Percentiles rank a stretch among this genome's conserved stretches.
Conservation (phyloP, 23 red algal species). For the Gracilaria domingensis region DNA sequence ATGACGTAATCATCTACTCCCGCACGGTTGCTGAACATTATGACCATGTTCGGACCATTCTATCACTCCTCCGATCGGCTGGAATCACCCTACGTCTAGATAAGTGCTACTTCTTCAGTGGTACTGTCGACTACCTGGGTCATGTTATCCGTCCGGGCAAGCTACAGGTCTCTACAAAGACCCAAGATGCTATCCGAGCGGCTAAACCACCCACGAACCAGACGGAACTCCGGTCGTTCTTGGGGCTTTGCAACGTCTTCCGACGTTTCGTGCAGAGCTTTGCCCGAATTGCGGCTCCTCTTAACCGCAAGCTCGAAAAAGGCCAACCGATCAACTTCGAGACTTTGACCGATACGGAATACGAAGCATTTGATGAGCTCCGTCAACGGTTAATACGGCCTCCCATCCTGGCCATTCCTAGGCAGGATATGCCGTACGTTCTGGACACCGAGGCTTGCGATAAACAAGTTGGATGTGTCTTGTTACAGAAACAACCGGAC, state of each 20-base stretch:
- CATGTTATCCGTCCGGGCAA: not conserved
- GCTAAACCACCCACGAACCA: conserved; percentile 11
- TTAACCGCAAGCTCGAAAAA: conserved; percentile 16
- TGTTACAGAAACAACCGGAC: conserved; percentile 57
- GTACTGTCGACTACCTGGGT: conserved; percentile 8
- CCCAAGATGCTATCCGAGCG: not conserved
- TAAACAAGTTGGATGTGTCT: conserved; percentile 10
- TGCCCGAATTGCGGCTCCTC: not conserved
- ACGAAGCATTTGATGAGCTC: conserved; percentile 30
- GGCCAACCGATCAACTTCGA: not conserved
- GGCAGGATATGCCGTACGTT: conserved; percentile 9
- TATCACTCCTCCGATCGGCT: not conserved
- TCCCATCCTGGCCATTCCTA: conserved; percentile 20
- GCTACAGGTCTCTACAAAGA: not conserved
- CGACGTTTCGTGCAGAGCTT: conserved; percentile 17
- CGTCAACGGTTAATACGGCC: conserved; percentile 8
- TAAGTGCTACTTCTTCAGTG: conserved; percentile 7
- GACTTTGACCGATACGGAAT: conserved; percentile 12
- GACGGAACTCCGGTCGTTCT: conserved; percentile 15
- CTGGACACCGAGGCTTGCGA: conserved; percentile 57
- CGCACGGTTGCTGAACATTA: not conserved
- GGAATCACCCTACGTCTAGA: not conserved
- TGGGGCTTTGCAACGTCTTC: conserved; percentile 19
- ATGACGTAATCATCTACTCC: conserved; percentile 22
- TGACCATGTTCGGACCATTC: not conserved